These are phyloP conservation scores for Pythium rhizo-oryzae DNA, from an alignment of 352 stramenopile species.

Conservation along the genomic window DNA sequence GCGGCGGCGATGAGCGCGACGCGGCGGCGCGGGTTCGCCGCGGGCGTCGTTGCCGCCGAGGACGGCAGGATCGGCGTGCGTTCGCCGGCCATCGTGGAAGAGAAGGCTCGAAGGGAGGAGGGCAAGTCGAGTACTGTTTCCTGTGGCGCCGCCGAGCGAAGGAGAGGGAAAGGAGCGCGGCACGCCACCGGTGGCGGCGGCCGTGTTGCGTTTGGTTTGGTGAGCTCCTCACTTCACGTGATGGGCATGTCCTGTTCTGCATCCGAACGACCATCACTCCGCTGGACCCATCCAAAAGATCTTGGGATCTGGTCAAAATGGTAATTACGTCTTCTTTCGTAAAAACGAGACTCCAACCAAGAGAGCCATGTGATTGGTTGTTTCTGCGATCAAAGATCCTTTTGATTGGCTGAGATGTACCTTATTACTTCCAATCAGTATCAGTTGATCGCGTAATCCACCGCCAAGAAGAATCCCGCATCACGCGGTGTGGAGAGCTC, in stretches of 20 bases:
- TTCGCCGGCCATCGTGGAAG: conserved; percentile 16
- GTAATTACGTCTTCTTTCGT: conserved; percentile 6
- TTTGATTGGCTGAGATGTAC: background rate
- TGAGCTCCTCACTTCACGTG: conserved; percentile 12
- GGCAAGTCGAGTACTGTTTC: background rate
- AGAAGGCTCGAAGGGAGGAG: background rate
- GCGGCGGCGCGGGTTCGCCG: conserved; percentile 11
- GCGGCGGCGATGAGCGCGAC: conserved; percentile 10
- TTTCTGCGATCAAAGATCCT: background rate
- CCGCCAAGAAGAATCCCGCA: conserved; percentile 9
- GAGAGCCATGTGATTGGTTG: background rate
- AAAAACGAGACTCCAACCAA: background rate
- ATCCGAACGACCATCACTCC: conserved; percentile 5
- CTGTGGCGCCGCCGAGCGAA: too few relatives aligned
- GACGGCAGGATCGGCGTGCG: conserved; percentile 24
- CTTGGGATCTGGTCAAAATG: background rate
- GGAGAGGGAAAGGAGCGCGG: background rate
- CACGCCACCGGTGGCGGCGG: background rate
- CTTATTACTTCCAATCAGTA: background rate
- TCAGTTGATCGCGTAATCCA: conserved; percentile 10
- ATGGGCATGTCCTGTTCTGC: background rate
- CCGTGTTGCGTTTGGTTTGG: conserved; percentile 1
- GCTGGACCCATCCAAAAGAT: background rate
- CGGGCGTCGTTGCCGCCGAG: background rate
- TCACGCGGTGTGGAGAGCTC: background rate